phyloP scores from a whole-genome alignment of 2,329 filamentous ascomycete species.

The Xylaria sp. region DNA sequence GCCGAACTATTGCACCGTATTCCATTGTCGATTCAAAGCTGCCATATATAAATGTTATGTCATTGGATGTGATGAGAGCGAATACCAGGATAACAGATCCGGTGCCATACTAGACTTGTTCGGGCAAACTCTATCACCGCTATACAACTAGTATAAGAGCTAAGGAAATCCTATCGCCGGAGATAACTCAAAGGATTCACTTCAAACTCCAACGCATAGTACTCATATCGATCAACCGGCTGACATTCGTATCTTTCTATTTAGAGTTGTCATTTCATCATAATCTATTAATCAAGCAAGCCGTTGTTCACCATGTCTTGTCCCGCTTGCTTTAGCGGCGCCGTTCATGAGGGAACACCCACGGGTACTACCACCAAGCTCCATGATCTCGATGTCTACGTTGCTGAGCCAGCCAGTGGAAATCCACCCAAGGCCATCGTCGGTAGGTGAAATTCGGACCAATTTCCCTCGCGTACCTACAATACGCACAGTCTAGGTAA shows the following conservation, averaged over 20 bases:
- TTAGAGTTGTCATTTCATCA: neutral
- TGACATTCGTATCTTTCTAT: neutral
- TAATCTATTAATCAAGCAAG: neutral
- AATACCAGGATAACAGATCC: no score
- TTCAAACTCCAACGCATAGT: no score
- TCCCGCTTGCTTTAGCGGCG: slow-evolving; percentile 58
- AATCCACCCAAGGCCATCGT: slow-evolving; percentile 58
- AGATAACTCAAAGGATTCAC: no score
- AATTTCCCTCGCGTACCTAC: neutral
- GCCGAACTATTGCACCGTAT: neutral
- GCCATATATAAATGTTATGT: neutral
- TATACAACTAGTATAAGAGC: neutral
- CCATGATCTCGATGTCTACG: slow-evolving; percentile 61
- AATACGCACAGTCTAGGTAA: no score
- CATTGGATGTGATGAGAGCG: neutral
- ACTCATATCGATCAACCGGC: neutral
- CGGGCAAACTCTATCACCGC: neutral
- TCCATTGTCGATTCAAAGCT: neutral
- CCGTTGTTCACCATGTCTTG: slow-evolving; percentile 38
- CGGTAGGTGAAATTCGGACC: slow-evolving; percentile 11
- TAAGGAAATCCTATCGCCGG: no score
- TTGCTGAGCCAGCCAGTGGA: slow-evolving; percentile 53
- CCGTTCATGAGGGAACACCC: slow-evolving; percentile 56
- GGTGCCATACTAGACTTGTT: no score
- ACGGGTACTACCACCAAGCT: slow-evolving; percentile 57